phyloP scores from a whole-genome alignment of 805 yeast genomes.

The Yamadazyma sp. region DNA sequence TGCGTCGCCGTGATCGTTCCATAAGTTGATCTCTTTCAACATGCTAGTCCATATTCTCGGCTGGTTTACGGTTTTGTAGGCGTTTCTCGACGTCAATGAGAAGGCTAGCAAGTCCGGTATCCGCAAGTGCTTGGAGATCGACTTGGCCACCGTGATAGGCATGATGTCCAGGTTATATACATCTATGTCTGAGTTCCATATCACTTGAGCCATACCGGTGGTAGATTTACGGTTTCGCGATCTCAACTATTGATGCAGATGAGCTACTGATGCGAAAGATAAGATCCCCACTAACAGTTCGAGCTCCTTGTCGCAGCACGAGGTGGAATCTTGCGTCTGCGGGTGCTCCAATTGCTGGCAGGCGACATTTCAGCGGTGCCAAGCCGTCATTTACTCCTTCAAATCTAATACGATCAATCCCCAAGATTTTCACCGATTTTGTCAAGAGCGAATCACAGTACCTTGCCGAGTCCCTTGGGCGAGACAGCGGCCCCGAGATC shows the following conservation, averaged over 20 bases:
- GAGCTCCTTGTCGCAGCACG: too few species aligned
- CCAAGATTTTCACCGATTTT: constrained; percentile 11
- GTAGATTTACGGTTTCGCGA: constrained; percentile 4
- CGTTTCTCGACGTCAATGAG: constrained; percentile 37
- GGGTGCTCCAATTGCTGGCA: not conserved
- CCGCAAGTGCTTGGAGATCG: constrained; percentile 33
- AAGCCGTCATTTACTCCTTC: not conserved
- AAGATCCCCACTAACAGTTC: too few species aligned
- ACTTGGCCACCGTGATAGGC: constrained; percentile 37
- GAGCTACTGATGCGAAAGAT: constrained; percentile 7
- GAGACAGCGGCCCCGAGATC: constrained; percentile 1
- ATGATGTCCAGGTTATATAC: constrained; percentile 40
- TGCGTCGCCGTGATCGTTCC: constrained; percentile 26
- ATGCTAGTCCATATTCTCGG: constrained; percentile 41
- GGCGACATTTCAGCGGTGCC: not conserved
- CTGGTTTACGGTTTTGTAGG: constrained; percentile 37
- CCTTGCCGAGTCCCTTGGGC: constrained; percentile 8
- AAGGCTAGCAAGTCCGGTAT: constrained; percentile 40
- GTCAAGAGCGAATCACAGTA: constrained; percentile 13
- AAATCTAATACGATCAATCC: constrained; percentile 3
- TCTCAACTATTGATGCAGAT: not conserved
- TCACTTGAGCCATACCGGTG: constrained; percentile 42
- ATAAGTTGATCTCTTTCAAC: constrained; percentile 35
- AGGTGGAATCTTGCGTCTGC: too few species aligned
- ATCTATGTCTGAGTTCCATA: constrained; percentile 48